Evolutionary conservation across 2,329 filamentous ascomycete species (phyloP), one percentile per base, ranked within the genome.

Genomic region (Penicillium sp.): DNA sequence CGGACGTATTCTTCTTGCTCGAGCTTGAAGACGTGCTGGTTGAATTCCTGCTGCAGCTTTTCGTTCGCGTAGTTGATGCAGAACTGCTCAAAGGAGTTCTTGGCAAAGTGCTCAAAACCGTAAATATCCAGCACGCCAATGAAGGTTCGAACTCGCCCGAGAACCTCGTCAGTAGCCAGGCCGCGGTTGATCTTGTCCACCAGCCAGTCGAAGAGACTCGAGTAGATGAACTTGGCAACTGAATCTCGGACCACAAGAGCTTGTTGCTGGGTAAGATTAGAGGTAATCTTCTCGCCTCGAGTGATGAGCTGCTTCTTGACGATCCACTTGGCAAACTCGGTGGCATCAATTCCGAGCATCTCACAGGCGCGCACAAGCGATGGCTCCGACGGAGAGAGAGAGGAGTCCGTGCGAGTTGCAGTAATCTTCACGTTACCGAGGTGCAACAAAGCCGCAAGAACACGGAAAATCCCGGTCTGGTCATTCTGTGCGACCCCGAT

Each of bases 31-130:
- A 98, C 93, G 66, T 98, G 93, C 69, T 95, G 89, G 73, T 98
- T 98, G 78, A 98, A 98, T 70, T 97, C 92, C 70, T 98, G 93
- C 69, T 98, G 93, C 47, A 98, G 78, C 74, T 98, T 98, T 74
- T 98, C 93, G 72, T 98, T 98, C 73, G 93, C 93, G 66, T 98
- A 98, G 74, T 98, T 98, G 81, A 98, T 98, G 75, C 93, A 98
- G 73, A 98, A 98, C 71, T 98, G 93, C 71, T 98, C 93, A 64
- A 98, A 98, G 0, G 93, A 98, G 76, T 98, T 98, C 78, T 96
- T 97, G 55, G 93, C 92, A 66, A 98, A 98, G 73, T 97, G 93
- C 72, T 98, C 93, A 66, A 98, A 98, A 56, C 92, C 92, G 72
- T 97, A 97, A 61, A 98, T 98, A 88, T 98, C 93, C 57, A 98